Evolutionary conservation across 2,329 filamentous ascomycete species (phyloP).

Genomic region (Ploettnerulaceae sp.): DNA sequence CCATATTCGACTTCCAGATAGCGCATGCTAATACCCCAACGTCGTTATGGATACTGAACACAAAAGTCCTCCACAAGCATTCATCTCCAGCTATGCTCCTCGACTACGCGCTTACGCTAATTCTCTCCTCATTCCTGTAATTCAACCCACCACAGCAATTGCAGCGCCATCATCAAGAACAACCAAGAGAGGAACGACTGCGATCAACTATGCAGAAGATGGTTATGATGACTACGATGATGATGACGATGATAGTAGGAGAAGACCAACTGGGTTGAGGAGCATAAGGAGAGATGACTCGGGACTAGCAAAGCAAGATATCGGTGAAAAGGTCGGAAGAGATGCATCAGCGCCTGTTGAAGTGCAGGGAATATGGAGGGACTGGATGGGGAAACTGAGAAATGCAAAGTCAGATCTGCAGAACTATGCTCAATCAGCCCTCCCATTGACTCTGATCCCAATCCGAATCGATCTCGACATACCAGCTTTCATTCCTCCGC

Average conservation of each 20-base stretch:
- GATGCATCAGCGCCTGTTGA: conserved; percentile 75
- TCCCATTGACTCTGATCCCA: conserved; percentile 87
- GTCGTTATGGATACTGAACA: conserved; percentile 29
- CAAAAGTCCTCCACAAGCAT: conserved; percentile 63
- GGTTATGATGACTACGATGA: conserved; percentile 83
- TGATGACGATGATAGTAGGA: conserved; percentile 66
- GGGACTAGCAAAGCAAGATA: conserved; percentile 56
- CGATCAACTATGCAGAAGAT: conserved; percentile 97
- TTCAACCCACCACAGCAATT: conserved; percentile 63
- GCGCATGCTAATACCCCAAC: conserved; percentile 18
- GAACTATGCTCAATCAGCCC: conserved; percentile 60
- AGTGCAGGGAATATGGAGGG: conserved; percentile 85
- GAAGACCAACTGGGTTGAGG: conserved; percentile 72
- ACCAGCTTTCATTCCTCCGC: conserved; percentile 64
- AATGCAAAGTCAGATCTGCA: conserved; percentile 53
- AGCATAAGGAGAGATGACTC: conserved; percentile 75
- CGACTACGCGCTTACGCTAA: conserved; percentile 88
- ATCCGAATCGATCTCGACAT: conserved; percentile 96
- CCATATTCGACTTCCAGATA: conserved; percentile 2
- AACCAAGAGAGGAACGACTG: conserved; percentile 94
- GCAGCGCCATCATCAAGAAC: conserved; percentile 67
- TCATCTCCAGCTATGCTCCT: conserved; percentile 86
- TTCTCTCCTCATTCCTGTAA: conserved; percentile 79
- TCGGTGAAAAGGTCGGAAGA: conserved; percentile 75
- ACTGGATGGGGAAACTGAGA: conserved; percentile 82